Percentiles rank a stretch among this genome's conserved stretches.
Conservation (phyloP, 192 early-diverging fungal species). For the Rhizoclosmatium globosum region DNA sequence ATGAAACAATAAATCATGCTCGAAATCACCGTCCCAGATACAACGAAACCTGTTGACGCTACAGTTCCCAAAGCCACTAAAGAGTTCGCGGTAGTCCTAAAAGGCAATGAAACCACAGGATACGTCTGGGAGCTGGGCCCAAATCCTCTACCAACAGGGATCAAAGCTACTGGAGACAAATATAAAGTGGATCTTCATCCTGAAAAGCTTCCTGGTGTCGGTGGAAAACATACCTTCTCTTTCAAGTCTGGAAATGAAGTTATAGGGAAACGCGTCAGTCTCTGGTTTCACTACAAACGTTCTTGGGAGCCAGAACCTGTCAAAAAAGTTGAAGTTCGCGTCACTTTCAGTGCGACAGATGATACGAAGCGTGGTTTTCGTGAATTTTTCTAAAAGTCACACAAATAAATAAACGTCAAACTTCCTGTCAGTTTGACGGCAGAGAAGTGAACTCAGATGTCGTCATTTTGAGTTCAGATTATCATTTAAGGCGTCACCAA, state of each 20-base stretch:
- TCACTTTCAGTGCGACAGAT: background rate
- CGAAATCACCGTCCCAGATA: background rate
- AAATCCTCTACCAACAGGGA: background rate
- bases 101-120: background rate
- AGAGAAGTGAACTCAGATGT: too few relatives aligned
- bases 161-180: background rate
- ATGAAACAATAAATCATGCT: background rate
- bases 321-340: background rate
- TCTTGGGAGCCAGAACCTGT: conserved; percentile 12
- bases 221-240: background rate
- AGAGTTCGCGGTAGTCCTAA: background rate
- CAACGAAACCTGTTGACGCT: background rate
- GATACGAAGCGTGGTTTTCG: too few relatives aligned
- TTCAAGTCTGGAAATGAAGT: background rate
- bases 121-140: background rate
- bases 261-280: background rate
- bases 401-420: too few relatives aligned
- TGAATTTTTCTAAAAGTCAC: too few relatives aligned
- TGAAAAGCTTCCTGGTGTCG: background rate
- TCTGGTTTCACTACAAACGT: conserved; percentile 8
- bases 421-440: too few relatives aligned
- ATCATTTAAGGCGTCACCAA: too few relatives aligned
- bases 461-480: too few relatives aligned
- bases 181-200: background rate
- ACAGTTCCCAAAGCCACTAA: background rate